These are phyloP conservation scores for Fusarium sp. DNA, from an alignment of 2,329 filamentous ascomycete genomes.

Conservation along the genomic window DNA sequence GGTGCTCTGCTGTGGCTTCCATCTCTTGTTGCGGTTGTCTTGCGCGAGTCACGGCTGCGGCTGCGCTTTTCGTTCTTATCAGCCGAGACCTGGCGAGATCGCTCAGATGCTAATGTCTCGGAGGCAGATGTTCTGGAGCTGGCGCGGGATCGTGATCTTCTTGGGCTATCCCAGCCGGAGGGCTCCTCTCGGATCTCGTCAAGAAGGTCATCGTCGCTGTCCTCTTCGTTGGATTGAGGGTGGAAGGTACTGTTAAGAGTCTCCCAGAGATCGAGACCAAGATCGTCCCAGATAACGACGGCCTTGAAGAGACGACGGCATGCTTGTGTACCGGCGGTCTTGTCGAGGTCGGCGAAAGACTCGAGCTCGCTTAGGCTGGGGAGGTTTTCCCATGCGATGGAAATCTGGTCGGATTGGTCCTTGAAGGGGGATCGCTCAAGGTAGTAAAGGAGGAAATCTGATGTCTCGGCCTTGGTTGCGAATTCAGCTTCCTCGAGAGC, in stretches of 20 bases:
- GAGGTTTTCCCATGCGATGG: slow-evolving; percentile 49
- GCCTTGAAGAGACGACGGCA: slow-evolving; percentile 54
- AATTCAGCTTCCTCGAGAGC: slow-evolving; percentile 47
- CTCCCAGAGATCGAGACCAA: slow-evolving; percentile 52
- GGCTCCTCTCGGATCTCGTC: slow-evolving; percentile 34
- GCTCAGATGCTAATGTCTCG: slow-evolving; percentile 27
- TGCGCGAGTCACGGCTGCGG: slow-evolving; percentile 28
- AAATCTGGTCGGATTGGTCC: slow-evolving; percentile 49
- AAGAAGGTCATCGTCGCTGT: slow-evolving; percentile 29
- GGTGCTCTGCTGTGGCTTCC: slow-evolving; percentile 19
- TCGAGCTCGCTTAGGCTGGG: slow-evolving; percentile 51
- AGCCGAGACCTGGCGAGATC: slow-evolving; percentile 32
- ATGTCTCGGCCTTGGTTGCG: slow-evolving; percentile 47
- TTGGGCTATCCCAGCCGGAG: slow-evolving; percentile 23
- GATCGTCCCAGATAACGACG: slow-evolving; percentile 53
- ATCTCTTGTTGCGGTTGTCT: slow-evolving; percentile 16
- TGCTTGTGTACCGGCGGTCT: slow-evolving; percentile 51
- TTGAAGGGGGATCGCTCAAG: slow-evolving; percentile 46
- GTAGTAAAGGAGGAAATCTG: slow-evolving; percentile 49
- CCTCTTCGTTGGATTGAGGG: slow-evolving; percentile 12
- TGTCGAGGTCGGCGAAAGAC: slow-evolving; percentile 48
- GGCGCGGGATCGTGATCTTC: slow-evolving; percentile 28
- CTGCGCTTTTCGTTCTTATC: slow-evolving; percentile 31
- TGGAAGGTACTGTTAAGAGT: slow-evolving; percentile 37
- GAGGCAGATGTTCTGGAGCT: slow-evolving; percentile 33